Evolutionary conservation across 305 asterid genomes (phyloP).

Genomic region (Solanum chacoense): DNA sequence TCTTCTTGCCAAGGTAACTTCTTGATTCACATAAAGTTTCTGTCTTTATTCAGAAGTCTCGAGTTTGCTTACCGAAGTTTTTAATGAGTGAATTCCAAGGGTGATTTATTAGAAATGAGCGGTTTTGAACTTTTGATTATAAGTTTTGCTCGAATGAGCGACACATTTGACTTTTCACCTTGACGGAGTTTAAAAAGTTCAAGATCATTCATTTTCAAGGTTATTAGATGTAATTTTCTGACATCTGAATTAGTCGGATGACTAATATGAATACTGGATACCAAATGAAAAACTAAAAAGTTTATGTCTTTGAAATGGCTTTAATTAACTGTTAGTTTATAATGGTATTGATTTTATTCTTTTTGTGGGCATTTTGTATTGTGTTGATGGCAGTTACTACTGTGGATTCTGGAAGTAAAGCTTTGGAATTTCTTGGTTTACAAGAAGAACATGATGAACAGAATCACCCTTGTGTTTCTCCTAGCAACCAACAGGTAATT

Average conservation of each 20-base stretch:
- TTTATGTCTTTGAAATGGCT: not conserved
- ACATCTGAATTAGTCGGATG: not conserved
- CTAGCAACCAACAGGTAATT: slow-evolving; percentile 32
- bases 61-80: no score
- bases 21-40: not conserved
- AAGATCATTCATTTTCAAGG: not conserved
- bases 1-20: slow-evolving; percentile 10
- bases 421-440: slow-evolving; percentile 26
- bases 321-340: not conserved
- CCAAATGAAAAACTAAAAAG: not conserved
- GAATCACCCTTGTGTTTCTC: slow-evolving; percentile 27
- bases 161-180: not conserved
- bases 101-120: not conserved
- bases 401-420: slow-evolving; percentile 14
- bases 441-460: slow-evolving; percentile 20
- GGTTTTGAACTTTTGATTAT: no score
- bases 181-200: not conserved
- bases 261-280: not conserved
- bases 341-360: not conserved
- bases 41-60: not conserved
- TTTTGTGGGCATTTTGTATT: not conserved
- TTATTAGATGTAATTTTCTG: not conserved
- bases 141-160: not conserved
- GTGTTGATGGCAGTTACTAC: slow-evolving; percentile 5
- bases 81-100: no score